phyloP scores from a whole-genome alignment of 768 basidiomycete genomes.

The Neoboletus subvelutipes region DNA sequence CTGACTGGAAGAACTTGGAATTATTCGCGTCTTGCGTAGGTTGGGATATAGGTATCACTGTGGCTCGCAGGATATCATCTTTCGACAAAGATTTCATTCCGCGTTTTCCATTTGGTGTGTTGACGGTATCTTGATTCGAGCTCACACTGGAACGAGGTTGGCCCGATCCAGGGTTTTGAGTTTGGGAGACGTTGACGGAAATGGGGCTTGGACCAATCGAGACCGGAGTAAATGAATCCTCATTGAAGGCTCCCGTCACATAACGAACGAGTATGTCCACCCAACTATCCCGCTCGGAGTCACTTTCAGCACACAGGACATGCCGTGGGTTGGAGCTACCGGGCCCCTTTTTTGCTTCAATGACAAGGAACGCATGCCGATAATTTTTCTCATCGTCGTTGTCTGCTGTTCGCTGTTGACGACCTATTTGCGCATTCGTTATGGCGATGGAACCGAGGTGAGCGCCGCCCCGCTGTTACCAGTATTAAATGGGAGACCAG shows the following conservation, averaged over 20 bases:
- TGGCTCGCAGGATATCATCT: constrained; percentile 59
- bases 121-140: constrained; percentile 35
- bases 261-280: constrained; percentile 91
- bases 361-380: constrained; percentile 95
- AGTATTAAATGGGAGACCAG: constrained; percentile 12
- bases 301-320: constrained; percentile 95
- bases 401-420: constrained; percentile 71
- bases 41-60: constrained; percentile 56
- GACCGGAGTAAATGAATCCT: constrained; percentile 54
- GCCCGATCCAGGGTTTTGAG: constrained; percentile 29
- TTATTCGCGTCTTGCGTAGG: constrained; percentile 54
- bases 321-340: constrained; percentile 75
- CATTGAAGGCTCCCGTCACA: constrained; percentile 77
- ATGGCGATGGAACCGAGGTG: constrained; percentile 90
- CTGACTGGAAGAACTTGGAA: constrained; percentile 57
- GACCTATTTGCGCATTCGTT: constrained; percentile 93
- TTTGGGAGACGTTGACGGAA: constrained; percentile 25
- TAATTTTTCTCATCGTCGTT: constrained; percentile 90
- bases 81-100: constrained; percentile 48
- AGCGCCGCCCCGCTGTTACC: constrained; percentile 75
- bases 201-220: constrained; percentile 34
- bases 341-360: constrained; percentile 78
- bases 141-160: constrained; percentile 60
- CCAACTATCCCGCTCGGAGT: constrained; percentile 91
- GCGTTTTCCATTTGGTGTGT: constrained; percentile 30